Conservation (phyloP, 768 basidiomycete species). For the Phlegmacium glaucopus region DNA sequence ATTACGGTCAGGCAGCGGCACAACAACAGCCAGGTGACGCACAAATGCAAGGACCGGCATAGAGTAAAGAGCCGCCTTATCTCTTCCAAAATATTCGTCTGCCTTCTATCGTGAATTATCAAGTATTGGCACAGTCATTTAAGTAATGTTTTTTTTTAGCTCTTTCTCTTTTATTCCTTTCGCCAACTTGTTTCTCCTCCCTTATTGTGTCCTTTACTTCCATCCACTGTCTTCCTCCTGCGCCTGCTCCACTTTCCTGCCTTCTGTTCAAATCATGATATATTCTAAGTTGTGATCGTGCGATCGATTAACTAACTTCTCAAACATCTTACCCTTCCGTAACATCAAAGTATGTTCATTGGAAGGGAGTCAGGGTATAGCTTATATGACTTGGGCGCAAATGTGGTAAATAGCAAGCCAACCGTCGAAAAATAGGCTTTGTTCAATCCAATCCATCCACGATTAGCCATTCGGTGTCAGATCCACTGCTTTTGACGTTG, state of each 20-base stretch:
- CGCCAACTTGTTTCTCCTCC: constrained; percentile 8
- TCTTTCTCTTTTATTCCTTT: constrained; percentile 13
- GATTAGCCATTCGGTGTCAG: constrained; percentile 92
- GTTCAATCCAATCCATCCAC: constrained; percentile 46
- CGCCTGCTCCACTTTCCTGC: constrained; percentile 5
- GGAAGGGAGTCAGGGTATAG: background rate
- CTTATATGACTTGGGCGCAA: background rate
- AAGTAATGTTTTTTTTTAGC: constrained; percentile 13
- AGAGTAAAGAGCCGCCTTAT: constrained; percentile 14
- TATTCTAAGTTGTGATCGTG: too few species aligned
- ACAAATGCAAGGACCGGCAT: constrained; percentile 50
- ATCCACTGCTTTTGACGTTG: constrained; percentile 64
- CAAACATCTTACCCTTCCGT: too few species aligned
- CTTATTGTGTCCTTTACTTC: constrained; percentile 10
- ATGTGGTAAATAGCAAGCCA: constrained; percentile 7
- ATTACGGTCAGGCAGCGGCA: constrained; percentile 67
- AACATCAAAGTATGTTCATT: too few species aligned
- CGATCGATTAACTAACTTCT: too few species aligned
- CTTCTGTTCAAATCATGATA: constrained; percentile 10
- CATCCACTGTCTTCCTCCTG: constrained; percentile 2
- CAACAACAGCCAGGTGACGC: constrained; percentile 54
- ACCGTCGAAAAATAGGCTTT: background rate
- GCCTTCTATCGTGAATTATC: constrained; percentile 9
- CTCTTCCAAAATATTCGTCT: constrained; percentile 5
- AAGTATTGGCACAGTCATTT: constrained; percentile 13